A percentile compares a stretch with the other conserved stretches of the same genome.
These are phyloP conservation scores for Smittium culicis DNA, from an alignment of 371 early-diverging fungal species.

Conservation along the genomic window DNA sequence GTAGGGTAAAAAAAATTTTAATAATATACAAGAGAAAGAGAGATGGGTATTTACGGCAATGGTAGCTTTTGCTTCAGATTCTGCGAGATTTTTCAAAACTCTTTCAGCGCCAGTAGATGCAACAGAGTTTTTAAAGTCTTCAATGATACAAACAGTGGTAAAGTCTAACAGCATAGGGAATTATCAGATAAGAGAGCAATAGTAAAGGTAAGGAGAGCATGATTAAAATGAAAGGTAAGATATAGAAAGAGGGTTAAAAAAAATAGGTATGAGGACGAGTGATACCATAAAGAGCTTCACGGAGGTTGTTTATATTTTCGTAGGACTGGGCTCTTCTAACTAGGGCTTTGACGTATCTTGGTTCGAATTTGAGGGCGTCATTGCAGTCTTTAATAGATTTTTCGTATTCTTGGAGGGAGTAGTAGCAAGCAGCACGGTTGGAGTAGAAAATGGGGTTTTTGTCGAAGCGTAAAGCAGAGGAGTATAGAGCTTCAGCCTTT, in stretches of 20 bases:
- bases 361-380: slow-evolving; percentile 54
- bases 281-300: slow-evolving; percentile 59
- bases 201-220: no score
- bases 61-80: slow-evolving; percentile 61
- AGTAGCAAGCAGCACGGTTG: slow-evolving; percentile 89
- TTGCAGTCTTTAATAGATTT: slow-evolving; percentile 51
- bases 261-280: background rate
- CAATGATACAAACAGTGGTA: slow-evolving; percentile 82
- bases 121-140: slow-evolving; percentile 74
- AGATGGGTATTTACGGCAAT: slow-evolving; percentile 15
- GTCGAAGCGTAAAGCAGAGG: slow-evolving; percentile 68
- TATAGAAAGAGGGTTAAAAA: background rate
- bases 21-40: no score
- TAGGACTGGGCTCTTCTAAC: slow-evolving; percentile 69
- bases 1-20: no score
- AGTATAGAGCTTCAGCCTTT: slow-evolving; percentile 74
- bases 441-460: slow-evolving; percentile 74
- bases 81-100: slow-evolving; percentile 68
- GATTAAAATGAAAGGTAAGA: no score
- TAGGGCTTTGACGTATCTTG: slow-evolving; percentile 66
- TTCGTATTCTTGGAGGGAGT: slow-evolving; percentile 50
- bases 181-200: no score
- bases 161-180: slow-evolving; percentile 47
- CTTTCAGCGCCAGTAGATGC: slow-evolving; percentile 78
- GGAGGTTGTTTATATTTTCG: slow-evolving; percentile 46